Evolutionary conservation across 2,329 filamentous ascomycete genomes (phyloP).

Genomic region (Colletotrichum sp.): DNA sequence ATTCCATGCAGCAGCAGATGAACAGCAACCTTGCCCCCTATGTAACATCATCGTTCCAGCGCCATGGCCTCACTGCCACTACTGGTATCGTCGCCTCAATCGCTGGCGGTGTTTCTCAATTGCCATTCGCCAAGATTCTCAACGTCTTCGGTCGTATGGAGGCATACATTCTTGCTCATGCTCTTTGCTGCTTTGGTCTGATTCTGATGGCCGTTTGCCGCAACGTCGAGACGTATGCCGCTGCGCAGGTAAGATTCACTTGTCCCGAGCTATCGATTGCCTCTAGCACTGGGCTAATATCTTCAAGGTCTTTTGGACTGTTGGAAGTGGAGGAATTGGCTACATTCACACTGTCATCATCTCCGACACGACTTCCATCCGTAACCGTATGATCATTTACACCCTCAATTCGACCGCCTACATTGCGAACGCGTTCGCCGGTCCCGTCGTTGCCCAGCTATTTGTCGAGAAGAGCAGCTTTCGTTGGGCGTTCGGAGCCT

Average conservation of each 20-base stretch:
- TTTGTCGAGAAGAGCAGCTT: constrained; percentile 29
- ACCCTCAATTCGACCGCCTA: constrained; percentile 36
- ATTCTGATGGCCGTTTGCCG: constrained; percentile 62
- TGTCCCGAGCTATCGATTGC: accelerated
- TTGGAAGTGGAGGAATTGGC: constrained; percentile 43
- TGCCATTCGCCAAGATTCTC: constrained; percentile 42
- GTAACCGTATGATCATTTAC: constrained; percentile 35
- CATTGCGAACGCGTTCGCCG: constrained; percentile 39
- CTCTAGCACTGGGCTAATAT: background rate
- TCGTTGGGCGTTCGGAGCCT: constrained; percentile 55
- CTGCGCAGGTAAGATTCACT: constrained; percentile 30
- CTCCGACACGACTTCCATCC: constrained; percentile 33
- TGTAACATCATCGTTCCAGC: constrained; percentile 42
- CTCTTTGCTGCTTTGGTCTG: constrained; percentile 38
- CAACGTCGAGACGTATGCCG: constrained; percentile 49
- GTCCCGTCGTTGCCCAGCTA: constrained; percentile 26
- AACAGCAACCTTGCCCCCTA: constrained; percentile 33
- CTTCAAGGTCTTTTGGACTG: constrained; percentile 57
- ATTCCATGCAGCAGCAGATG: constrained; percentile 44
- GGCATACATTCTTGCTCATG: constrained; percentile 39
- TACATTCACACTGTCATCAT: constrained; percentile 34
- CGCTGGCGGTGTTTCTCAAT: constrained; percentile 29
- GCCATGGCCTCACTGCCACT: constrained; percentile 51
- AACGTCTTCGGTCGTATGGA: constrained; percentile 43
- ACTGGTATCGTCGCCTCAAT: constrained; percentile 48